phyloP scores from a whole-genome alignment of 306 rosid genomes.

The Parietaria judaica region DNA sequence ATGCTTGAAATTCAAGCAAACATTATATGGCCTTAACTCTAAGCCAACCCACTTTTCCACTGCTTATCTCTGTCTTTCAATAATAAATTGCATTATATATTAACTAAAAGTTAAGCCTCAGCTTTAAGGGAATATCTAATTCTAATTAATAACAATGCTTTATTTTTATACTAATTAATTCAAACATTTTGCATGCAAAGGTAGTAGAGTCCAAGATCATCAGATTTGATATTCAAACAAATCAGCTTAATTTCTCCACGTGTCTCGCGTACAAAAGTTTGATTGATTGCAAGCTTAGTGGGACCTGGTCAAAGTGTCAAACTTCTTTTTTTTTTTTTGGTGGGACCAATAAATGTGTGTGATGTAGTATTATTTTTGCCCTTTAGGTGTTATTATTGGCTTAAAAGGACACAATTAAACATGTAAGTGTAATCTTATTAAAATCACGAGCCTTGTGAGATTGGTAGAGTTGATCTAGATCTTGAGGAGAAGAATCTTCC shows the following conservation, averaged over 20 bases:
- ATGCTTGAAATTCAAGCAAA: constrained; percentile 98
- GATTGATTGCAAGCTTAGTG: constrained; percentile 15
- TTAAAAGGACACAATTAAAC: constrained; percentile 9
- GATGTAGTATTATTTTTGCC: constrained; percentile 20
- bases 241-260: constrained; percentile 25
- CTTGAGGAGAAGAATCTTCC: constrained; percentile 55
- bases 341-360: constrained; percentile 29
- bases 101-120: constrained; percentile 47
- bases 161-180: neutral
- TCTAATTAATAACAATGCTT: constrained; percentile 11
- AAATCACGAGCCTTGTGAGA: constrained; percentile 19
- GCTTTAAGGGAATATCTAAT: constrained; percentile 36
- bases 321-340: constrained; percentile 12
- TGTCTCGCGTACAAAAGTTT: constrained; percentile 30
- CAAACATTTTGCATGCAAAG: constrained; percentile 18
- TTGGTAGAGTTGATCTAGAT: constrained; percentile 22
- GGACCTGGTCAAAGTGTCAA: constrained; percentile 43
- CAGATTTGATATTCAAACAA: constrained; percentile 2
- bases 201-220: constrained; percentile 10
- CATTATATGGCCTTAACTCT: constrained; percentile 48
- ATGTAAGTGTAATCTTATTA: constrained; percentile 19
- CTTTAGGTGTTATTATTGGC: neutral
- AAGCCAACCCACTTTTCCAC: constrained; percentile 60
- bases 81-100: constrained; percentile 7
- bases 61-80: constrained; percentile 30